Percentiles rank a stretch among this genome's conserved stretches.
Evolutionary conservation across 495 filamentous ascomycete genomes (phyloP).

Genomic region (Penicillium diatomitis): DNA sequence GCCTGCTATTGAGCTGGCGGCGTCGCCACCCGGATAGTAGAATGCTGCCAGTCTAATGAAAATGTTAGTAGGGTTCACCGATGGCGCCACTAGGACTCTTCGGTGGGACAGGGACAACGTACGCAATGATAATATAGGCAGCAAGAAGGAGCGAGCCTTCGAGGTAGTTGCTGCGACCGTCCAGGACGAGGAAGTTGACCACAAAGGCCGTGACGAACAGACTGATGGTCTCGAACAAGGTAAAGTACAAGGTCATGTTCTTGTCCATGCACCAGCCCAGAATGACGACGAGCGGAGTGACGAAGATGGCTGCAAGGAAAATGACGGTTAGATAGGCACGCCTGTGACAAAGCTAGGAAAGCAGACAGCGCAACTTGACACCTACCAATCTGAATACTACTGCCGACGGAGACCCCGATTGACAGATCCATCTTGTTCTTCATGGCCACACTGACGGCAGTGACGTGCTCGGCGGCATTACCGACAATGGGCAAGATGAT

Average conservation of each 20-base stretch:
- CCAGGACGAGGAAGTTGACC: conserved; percentile 82
- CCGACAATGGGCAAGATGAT: conserved; percentile 87
- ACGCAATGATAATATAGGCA: conserved; percentile 56
- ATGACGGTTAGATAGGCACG: conserved; percentile 20
- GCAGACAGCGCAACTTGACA: neutral
- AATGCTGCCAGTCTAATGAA: conserved; percentile 24
- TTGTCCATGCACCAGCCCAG: conserved; percentile 80
- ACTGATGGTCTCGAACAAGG: conserved; percentile 80
- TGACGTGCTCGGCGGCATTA: conserved; percentile 89
- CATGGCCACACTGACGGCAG: conserved; percentile 74
- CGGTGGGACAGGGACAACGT: conserved; percentile 2
- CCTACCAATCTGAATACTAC: conserved; percentile 64
- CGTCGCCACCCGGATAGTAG: conserved; percentile 22
- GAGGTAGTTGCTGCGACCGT: conserved; percentile 81
- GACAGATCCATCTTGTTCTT: conserved; percentile 98
- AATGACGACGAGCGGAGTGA: conserved; percentile 80
- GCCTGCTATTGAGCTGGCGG: conserved; percentile 22
- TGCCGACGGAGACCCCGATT: conserved; percentile 82
- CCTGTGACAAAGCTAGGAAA: neutral
- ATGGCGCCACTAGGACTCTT: neutral
- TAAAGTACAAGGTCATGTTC: conserved; percentile 85
- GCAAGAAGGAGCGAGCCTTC: conserved; percentile 77
- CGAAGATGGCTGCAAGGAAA: conserved; percentile 56
- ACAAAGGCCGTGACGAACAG: conserved; percentile 81
- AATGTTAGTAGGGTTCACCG: neutral